Base-by-base conservation (phyloP, 495 filamentous ascomycete species). In the Tuber magnatum region DNA sequence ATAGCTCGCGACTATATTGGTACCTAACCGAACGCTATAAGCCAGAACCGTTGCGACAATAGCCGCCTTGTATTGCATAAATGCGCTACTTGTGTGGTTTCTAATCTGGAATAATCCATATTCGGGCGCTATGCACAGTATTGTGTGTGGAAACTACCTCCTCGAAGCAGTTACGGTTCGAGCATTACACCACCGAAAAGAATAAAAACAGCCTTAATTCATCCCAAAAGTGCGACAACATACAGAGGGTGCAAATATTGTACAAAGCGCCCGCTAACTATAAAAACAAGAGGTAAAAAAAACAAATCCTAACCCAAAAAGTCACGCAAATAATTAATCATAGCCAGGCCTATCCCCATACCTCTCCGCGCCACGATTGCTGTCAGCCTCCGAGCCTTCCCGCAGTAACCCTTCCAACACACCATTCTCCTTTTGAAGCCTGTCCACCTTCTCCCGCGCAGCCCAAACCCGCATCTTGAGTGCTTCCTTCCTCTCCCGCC, bases 391-490 rank as follows among this genome's bases (percentile, higher is more conserved):
- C 14, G 56, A 35, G 3, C 71, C 75, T n/a, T 65, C 71, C 46
- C 65, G 65, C 14, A 79, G 72, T 35, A 79, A 68, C 40, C 68
- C 76, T 40, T 79, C 77, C 39, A 79, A 48, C 61, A 79, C 76
- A 12, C 76, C 77, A 39, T 79, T 79, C 68, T 79, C 76, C 46
- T 71, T 75, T 43, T 68, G 77, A 39, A 79, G 73, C 10, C 77
- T 76, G 18, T 79, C 77, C 10, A 79, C 76, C 72, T 56, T 79
- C 51, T 79, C 77, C 38, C 77, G 71, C 28, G 76, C 78, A 14
- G 76, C 77, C 46, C 68, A 72, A 32, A 79, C 41, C 40, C 72
- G 78, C 77, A 79, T 79, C 40, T 79, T 79, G n/a, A 79, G 69
- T 2, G 76, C 77, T 42, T 78, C 76, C 70, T 75, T 79, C 16